Percentiles rank a stretch among this genome's conserved stretches.
These are phyloP conservation scores for Macrolepiota dolichaula DNA, from an alignment of 768 basidiomycete genomes.

Conservation along the genomic window DNA sequence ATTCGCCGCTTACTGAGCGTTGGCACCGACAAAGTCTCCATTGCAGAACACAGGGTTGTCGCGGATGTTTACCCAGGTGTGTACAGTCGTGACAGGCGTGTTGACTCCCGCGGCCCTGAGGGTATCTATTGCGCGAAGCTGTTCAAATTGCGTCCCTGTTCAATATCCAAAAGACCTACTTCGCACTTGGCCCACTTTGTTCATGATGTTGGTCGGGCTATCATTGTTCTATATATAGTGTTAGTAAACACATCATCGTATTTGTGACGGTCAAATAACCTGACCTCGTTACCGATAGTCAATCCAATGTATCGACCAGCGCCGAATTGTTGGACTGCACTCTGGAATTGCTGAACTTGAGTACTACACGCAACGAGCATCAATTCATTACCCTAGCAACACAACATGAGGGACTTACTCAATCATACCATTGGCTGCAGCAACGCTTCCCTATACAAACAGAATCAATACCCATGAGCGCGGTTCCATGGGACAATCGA, in stretches of 20 bases:
- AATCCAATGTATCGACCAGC: slow-evolving; percentile 29
- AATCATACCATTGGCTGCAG: slow-evolving; percentile 21
- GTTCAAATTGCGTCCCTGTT: not conserved
- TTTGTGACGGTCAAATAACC: not conserved
- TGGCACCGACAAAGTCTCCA: slow-evolving; percentile 36
- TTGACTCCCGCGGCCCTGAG: slow-evolving; percentile 29
- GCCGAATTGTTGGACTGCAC: slow-evolving; percentile 28
- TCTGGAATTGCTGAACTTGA: slow-evolving; percentile 31
- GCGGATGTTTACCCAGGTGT: slow-evolving; percentile 33
- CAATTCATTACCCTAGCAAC: not conserved
- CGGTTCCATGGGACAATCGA: not conserved
- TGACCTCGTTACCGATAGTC: slow-evolving; percentile 35
- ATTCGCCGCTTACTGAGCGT: slow-evolving; percentile 29
- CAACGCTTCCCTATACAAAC: slow-evolving; percentile 26
- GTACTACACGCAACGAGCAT: slow-evolving; percentile 20
- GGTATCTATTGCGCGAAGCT: slow-evolving; percentile 19
- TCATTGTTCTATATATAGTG: slow-evolving; percentile 24
- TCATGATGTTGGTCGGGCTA: slow-evolving; percentile 27
- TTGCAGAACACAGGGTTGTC: slow-evolving; percentile 29
- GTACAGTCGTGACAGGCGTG: slow-evolving; percentile 34
- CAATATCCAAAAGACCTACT: slow-evolving; percentile 18
- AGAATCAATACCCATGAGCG: not conserved
- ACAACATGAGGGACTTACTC: slow-evolving; percentile 20
- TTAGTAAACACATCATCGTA: not conserved
- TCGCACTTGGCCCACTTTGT: slow-evolving; percentile 31